Base-by-base conservation (phyloP, 1,284 basidiomycete species). In the Kalmanozyma brasiliensis region DNA sequence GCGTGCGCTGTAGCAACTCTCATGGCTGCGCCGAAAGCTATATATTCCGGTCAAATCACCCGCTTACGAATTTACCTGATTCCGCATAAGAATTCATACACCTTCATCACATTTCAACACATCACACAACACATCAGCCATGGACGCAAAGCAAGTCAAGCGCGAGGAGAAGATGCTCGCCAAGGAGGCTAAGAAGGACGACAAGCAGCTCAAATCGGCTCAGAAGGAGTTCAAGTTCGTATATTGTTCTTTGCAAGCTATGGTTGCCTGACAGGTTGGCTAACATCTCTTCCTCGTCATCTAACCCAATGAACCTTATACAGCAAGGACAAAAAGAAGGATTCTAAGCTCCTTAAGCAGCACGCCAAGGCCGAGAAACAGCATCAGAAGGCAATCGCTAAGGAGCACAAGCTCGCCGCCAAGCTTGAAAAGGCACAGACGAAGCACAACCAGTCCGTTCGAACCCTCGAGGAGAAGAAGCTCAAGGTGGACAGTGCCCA, bases 361-460 rank as follows among this genome's bases (percentile, higher is more conserved):
- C 45, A 55, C 8, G 53, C 53, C 8, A 56, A 60, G 38, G 63
- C 68, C 1, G 56, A 72, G 20, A 56, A 60, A 20, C 52, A 70
- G 22, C 67, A 65, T n/a, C 56, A 65, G 32, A 65, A 65, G 38
- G 57, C 57, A 0, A 65, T 71, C 43, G 35, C 40, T 32, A 65
- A 65, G 42, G 67, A 71, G 43, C 67, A 66, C 62, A 66, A 71
- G 37, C 23, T 64, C 9, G 49, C 53, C 7, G 62, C 62, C 10
- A 66, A 61, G 43, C 53, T 71, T 0, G 67, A 71, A 16, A 71
- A 71, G 41, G 51, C 53, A 4, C 57, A 60, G 30, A 24, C 57
- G 29, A 65, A 66, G 51, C 42, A 71, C 55, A 71, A 66, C 37
- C 58, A 46, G 10, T 26, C 68, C 6, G 55, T 71, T 0, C 53